Base-by-base conservation (phyloP, 306 rosid species). In the Gleditsia sinensis region DNA sequence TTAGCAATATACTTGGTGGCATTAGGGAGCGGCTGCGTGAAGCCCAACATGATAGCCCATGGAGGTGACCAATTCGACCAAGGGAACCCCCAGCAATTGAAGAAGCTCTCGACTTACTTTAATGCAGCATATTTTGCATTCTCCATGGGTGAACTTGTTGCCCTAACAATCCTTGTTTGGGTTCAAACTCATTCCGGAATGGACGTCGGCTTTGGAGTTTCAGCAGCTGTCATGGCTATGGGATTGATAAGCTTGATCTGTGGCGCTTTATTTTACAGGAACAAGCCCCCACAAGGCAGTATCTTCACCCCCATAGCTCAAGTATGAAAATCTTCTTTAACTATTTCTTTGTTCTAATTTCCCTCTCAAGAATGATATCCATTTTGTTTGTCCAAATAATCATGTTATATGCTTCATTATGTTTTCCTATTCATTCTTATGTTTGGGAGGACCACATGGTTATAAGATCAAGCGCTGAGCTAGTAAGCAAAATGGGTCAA, bases 151-250 rank as follows among this genome's bases (percentile, higher is more conserved):
- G 89, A 95, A 49, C 96, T 95, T 55, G 27, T 95, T 25, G 96
- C 98, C 37, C 89, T 95, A 4, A 95, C 98, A 3, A 25, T 92
- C 75, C 88, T 95, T 50, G 91, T 95, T 36, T 95, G 96, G 96
- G 85, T 95, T 72, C 99, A 95, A 85, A 95, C 99, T 72, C 99
- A 92, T 43, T 95, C 99, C 2, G 99, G 99, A 1, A 95, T 95
- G 99, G 99, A 95, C 40, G 89, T 86, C 0, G 99, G 99, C 8
- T 95, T 95, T 65, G 99, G 97, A 0, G 88, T 95, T 55, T 95
- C 99, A 0, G 98, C 99, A 0, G 99, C 93, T 17, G 93, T 63
- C 32, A 95, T 95, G 99, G 93, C 99, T 0, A 20, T 95, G 78
- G 99, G 91, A 1, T 63, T 95, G 68, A 84, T 95, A 78, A 76